Percentiles rank a stretch among this genome's conserved stretches.
phyloP scores from a whole-genome alignment of 768 basidiomycete genomes.

The Calocybe indica region DNA sequence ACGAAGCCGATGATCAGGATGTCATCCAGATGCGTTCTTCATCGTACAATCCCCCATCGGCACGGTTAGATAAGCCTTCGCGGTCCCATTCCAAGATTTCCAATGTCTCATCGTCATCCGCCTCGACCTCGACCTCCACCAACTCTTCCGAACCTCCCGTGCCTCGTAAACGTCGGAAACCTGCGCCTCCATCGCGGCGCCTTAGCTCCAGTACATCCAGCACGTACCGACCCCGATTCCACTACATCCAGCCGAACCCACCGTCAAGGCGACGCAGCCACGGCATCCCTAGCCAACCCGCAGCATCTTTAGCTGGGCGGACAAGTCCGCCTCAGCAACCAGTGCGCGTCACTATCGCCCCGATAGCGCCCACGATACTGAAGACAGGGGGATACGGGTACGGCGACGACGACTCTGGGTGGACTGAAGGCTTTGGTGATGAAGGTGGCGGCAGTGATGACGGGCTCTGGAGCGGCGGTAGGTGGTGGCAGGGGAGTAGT shows the following conservation, averaged over 20 bases:
- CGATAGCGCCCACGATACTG: slow-evolving; percentile 66
- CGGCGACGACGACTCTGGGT: slow-evolving; percentile 21
- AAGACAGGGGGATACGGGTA: slow-evolving; percentile 66
- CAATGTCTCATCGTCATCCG: slow-evolving; percentile 36
- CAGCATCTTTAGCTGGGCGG: slow-evolving; percentile 15
- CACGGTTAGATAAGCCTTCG: slow-evolving; percentile 9
- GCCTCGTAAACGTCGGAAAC: slow-evolving; percentile 10
- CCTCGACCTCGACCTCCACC: slow-evolving; percentile 18
- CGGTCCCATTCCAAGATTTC: slow-evolving; percentile 41
- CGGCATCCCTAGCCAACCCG: slow-evolving; percentile 18
- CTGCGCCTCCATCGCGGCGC: slow-evolving; percentile 12
- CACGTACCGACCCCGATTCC: slow-evolving; percentile 16
- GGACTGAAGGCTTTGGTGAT: slow-evolving; percentile 45
- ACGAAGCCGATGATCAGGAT: slow-evolving; percentile 27
- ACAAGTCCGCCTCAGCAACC: slow-evolving; percentile 1
- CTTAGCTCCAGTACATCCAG: slow-evolving; percentile 15
- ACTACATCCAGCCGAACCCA: slow-evolving; percentile 26
- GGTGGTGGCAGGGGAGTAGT: slow-evolving; percentile 11
- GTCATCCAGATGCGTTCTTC: slow-evolving; percentile 59
- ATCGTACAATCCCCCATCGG: slow-evolving; percentile 9
- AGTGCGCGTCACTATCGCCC: slow-evolving; percentile 36
- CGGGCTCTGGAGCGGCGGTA: slow-evolving; percentile 12
- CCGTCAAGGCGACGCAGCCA: slow-evolving; percentile 15
- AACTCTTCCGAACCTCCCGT: slow-evolving; percentile 18
- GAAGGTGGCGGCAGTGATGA: slow-evolving; percentile 33